Conservation (phyloP, 129 eudicot genomes). For the Glebionis coronaria region DNA sequence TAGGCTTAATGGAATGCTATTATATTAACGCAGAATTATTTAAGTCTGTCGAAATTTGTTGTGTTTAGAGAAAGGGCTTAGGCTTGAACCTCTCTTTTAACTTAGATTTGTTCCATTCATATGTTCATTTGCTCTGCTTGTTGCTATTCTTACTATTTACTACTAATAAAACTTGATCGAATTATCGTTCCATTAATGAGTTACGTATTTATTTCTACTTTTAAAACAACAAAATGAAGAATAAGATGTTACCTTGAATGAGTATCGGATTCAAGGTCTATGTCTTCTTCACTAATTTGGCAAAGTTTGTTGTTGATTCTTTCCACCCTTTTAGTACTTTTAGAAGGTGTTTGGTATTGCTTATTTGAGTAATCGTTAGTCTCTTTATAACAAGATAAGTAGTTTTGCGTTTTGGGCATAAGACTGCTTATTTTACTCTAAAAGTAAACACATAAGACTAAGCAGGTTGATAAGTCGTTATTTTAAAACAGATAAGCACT, state of each 20-base stretch:
- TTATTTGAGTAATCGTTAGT: too few relatives aligned
- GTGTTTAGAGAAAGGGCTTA: conserved; percentile 10
- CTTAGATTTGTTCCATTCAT: conserved; percentile 29
- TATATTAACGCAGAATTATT: conserved; percentile 18
- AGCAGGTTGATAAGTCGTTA: too few relatives aligned
- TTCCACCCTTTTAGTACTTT: neutral
- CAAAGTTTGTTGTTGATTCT: conserved; percentile 12
- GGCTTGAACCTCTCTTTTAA: conserved; percentile 10
- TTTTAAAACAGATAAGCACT: too few relatives aligned
- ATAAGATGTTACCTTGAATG: conserved; percentile 5
- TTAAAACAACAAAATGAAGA: conserved; percentile 9
- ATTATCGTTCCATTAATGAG: conserved; percentile 3
- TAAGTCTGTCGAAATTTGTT: conserved; percentile 15
- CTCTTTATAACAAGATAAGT: too few relatives aligned
- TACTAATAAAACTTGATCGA: conserved; percentile 12
- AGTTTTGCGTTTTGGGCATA: too few relatives aligned
- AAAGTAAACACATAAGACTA: too few relatives aligned
- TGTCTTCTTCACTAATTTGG: neutral
- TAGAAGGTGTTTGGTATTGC: too few relatives aligned
- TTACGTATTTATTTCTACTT: neutral
- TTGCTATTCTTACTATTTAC: conserved; percentile 16
- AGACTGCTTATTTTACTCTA: too few relatives aligned
- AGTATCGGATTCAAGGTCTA: conserved; percentile 4
- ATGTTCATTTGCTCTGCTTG: conserved; percentile 25
- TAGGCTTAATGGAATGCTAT: conserved; percentile 22